Evolutionary conservation across 169 alveolate genomes (phyloP), one percentile per base, ranked within the genome.

Genomic region (Cryptosporidium xiaoi): DNA sequence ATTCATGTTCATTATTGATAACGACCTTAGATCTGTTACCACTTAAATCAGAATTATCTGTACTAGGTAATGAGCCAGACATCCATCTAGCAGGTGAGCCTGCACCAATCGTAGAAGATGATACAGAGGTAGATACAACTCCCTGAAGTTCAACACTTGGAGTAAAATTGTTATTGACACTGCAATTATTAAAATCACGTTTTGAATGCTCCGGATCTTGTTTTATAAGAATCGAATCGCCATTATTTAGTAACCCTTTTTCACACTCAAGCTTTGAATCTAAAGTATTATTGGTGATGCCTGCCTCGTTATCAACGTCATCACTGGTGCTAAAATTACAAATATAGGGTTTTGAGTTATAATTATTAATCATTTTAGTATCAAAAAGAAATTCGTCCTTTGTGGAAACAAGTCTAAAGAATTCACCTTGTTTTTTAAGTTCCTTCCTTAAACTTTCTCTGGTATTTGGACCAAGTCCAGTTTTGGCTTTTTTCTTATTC

Each of bases 401-500:
- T 15, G 87, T 77, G 50, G 87, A 56, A 12, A 60, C 87, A 16
- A 77, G 64, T 60, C 87, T 77, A n/a, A 77, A 77, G 0, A 62
- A 66, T 33, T 77, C 87, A 12, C 87, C 87, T 48, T 77, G 87
- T 31, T 77, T 77, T 27, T 77, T 77, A 20, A 77, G 60, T 51
- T 77, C 87, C 16, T 77, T 77, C 24, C 87, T 58, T 27, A 77
- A 34, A 60, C 71, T 77, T 48, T 77, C 87, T 15, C 87, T 55
- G 4, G 87, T 77, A 36, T 56, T 77, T 18, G 87, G 87, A 8
- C 87, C 87, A 20, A 77, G 62, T 31, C 87, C 87, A 3, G 87
- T 77, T 16, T 58, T 77, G 10, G 87, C 87, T 20, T 77, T 77
- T 40, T 77, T 77, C 18, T 71, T 56, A 15, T 77, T 71, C 56